phyloP scores from a whole-genome alignment of 2,329 filamentous ascomycete genomes.

The Neocatenulostroma microsporum region DNA sequence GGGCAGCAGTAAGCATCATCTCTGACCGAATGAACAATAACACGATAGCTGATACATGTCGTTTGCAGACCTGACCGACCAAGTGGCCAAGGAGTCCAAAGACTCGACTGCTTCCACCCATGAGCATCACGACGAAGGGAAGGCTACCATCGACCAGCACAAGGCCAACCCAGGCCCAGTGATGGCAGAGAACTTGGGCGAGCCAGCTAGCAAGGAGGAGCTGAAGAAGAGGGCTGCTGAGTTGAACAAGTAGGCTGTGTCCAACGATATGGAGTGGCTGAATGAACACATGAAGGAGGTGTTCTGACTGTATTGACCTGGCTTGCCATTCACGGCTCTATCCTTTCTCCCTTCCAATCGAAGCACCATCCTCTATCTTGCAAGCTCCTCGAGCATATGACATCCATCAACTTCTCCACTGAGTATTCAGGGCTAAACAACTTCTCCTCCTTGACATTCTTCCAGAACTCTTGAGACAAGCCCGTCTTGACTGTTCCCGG shows the following conservation, averaged over 20 bases:
- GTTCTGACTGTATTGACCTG: not conserved
- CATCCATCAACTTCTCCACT: conserved; percentile 55
- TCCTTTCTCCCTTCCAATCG: conserved; percentile 62
- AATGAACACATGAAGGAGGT: not conserved
- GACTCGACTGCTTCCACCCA: conserved; percentile 35
- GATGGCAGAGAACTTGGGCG: conserved; percentile 37
- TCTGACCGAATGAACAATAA: conserved; percentile 1
- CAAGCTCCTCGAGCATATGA: conserved; percentile 44
- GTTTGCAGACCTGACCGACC: conserved; percentile 35
- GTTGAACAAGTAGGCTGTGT: conserved; percentile 38
- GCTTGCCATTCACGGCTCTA: conserved; percentile 44
- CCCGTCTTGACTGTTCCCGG: conserved; percentile 74
- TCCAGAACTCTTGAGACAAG: conserved; percentile 66
- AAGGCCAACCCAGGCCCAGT: conserved; percentile 39
- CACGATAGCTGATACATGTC: conserved; percentile 2
- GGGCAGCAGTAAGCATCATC: not conserved
- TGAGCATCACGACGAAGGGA: conserved; percentile 29
- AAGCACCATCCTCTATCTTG: conserved; percentile 56
- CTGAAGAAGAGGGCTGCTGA: conserved; percentile 44
- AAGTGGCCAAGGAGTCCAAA: conserved; percentile 38
- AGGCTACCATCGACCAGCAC: conserved; percentile 33
- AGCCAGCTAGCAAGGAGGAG: conserved; percentile 43
- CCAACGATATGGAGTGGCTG: not conserved
- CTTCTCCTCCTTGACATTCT: conserved; percentile 51
- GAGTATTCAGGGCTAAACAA: conserved; percentile 61